Evolutionary conservation across 306 rosid genomes (phyloP).

Genomic region (Trifolium repens): DNA sequence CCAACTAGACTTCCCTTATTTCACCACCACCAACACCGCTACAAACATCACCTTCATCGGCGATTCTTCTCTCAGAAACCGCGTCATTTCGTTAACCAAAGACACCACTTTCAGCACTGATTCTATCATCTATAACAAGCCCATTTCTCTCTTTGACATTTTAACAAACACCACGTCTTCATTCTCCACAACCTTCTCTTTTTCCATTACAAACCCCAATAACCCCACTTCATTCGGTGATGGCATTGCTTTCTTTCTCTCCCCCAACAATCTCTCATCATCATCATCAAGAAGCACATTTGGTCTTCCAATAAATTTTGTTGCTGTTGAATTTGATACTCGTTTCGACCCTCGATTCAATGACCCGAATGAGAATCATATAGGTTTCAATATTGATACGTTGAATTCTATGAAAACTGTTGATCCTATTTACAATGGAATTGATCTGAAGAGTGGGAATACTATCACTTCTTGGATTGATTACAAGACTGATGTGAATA

Average conservation of each 20-base stretch:
- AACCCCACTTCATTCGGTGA: conserved; percentile 66
- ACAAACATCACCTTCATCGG: conserved; percentile 74
- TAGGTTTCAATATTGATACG: conserved; percentile 62
- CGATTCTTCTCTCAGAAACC: conserved; percentile 72
- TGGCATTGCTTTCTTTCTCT: conserved; percentile 71
- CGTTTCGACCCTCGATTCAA: conserved; percentile 45
- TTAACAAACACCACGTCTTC: conserved; percentile 65
- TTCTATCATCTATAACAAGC: conserved; percentile 51
- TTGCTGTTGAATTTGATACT: conserved; percentile 75
- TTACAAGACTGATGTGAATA: conserved; percentile 35
- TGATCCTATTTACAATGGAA: conserved; percentile 50
- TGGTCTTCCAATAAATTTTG: conserved; percentile 34
- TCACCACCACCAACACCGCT: conserved; percentile 63
- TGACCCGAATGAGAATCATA: conserved; percentile 68
- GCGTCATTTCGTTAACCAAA: conserved; percentile 61
- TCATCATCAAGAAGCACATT: neutral
- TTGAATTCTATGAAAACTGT: conserved; percentile 54
- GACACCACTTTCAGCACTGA: conserved; percentile 62
- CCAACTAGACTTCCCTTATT: conserved; percentile 55
- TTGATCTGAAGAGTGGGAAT: conserved; percentile 69
- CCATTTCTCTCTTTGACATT: conserved; percentile 57
- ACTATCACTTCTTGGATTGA: conserved; percentile 75
- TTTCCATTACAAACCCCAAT: conserved; percentile 55
- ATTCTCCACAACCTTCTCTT: conserved; percentile 70
- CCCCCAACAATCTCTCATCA: conserved; percentile 23